Base-by-base conservation (phyloP, 306 rosid species). In the Rosa rugosa region DNA sequence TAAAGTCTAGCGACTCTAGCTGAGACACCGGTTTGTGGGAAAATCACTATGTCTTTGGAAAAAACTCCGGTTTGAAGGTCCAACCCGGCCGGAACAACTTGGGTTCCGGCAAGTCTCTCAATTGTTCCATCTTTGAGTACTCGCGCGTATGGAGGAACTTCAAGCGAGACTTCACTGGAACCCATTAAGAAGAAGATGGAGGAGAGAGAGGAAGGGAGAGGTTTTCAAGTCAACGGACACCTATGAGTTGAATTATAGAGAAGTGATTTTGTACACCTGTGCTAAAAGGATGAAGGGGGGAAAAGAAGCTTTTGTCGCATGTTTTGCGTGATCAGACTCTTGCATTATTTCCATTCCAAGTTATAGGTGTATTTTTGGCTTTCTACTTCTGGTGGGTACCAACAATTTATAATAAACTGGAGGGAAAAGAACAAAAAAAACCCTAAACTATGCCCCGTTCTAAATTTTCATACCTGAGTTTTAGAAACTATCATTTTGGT, bases 1-100 rank as follows among this genome's bases (percentile, higher is more conserved):
- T 91, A 94, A 3, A 94, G 44, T 53, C 99, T 85, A 59, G 88
- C 97, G 2, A 94, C 41, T 53, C 99, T 85, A 59, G 88, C 97
- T 0, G 91, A 82, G 73, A 92, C 83, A 8, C 89, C 87, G 38
- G 87, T 89, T 75, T 89, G 81, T 6, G 89, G 92, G 6, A 51
- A 13, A 23, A 92, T 38, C 46, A 88, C 42, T 73, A 89, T 81
- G 87, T 94, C 97, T 83, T 92, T 92, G 70, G 89, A 93, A 94
- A 22, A 38, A 31, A 94, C 97, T 14, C 89, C 89, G 16, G 97
- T 89, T 49, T 66, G 49, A 2, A 90, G 25, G 71, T 94, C 89
- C 0, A 87, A 10, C 8, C 97, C 89, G 0, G 97, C 66, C 2
- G 91, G 90, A 31, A 3, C 80, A n/a, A 86, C 84, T 44, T 83